These are phyloP conservation scores for Aspergillus jensenii DNA, from an alignment of 2,329 filamentous ascomycete species.

Conservation along the genomic window DNA sequence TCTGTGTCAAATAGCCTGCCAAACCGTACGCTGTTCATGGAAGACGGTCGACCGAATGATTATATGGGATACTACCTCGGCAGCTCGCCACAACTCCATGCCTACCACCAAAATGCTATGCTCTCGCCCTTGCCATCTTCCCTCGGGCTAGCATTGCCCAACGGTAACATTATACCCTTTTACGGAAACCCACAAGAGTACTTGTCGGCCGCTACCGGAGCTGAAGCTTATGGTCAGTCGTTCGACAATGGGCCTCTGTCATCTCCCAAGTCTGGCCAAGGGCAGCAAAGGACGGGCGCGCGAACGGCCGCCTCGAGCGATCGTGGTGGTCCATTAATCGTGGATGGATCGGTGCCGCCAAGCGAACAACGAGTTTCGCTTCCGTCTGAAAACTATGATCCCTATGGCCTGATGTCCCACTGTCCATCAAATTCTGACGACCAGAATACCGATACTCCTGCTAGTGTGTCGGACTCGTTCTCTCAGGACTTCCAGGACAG, in stretches of 20 bases:
- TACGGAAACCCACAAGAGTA: constrained; percentile 36
- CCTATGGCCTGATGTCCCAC: constrained; percentile 36
- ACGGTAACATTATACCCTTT: constrained; percentile 37
- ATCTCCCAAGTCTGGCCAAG: constrained; percentile 18
- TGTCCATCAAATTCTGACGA: constrained; percentile 45
- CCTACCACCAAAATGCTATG: constrained; percentile 40
- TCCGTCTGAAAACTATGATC: constrained; percentile 36
- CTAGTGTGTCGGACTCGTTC: constrained; percentile 38
- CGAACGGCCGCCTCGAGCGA: constrained; percentile 29
- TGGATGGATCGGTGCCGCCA: constrained; percentile 47
- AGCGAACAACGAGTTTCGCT: constrained; percentile 37
- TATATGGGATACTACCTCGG: constrained; percentile 49
- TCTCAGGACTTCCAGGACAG: constrained; percentile 41
- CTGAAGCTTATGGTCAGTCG: constrained; percentile 22
- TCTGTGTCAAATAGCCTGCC: constrained; percentile 34
- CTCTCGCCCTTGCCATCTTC: constrained; percentile 38
- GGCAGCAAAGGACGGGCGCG: constrained; percentile 24
- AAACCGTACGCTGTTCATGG: constrained; percentile 33
- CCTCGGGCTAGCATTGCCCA: constrained; percentile 41
- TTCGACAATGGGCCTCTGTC: constrained; percentile 25
- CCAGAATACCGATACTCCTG: constrained; percentile 35
- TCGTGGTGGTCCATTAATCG: constrained; percentile 44
- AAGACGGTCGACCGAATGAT: constrained; percentile 43
- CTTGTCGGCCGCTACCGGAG: constrained; percentile 24
- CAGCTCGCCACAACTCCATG: constrained; percentile 43